Conservation (phyloP, 306 rosid species). For the Pterocarpus macrocarpus region DNA sequence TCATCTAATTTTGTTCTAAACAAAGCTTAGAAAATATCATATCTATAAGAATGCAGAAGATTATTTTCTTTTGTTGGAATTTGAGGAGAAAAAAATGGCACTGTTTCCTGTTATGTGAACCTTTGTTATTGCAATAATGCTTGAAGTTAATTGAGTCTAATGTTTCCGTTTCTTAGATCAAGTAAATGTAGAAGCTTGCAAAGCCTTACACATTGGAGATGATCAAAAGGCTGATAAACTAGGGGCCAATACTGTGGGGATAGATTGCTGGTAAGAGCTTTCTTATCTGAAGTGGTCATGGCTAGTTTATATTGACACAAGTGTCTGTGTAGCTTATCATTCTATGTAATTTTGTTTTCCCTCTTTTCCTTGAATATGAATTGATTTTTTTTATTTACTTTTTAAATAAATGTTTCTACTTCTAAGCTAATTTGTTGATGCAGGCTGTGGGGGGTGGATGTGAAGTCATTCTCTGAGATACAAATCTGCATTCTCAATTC, state of each 20-base stretch:
- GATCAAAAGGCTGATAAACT: constrained; percentile 80
- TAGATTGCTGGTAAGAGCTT: constrained; percentile 83
- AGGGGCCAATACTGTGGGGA: constrained; percentile 83
- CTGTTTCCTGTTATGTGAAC: background rate
- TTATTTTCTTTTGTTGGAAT: background rate
- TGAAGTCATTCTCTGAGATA: constrained; percentile 77
- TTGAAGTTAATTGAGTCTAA: background rate
- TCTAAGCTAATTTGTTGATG: constrained; percentile 38
- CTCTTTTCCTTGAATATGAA: constrained; percentile 7
- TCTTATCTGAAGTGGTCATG: constrained; percentile 32
- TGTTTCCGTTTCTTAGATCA: constrained; percentile 61
- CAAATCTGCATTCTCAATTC: constrained; percentile 61
- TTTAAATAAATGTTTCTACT: background rate
- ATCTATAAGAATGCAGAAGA: constrained; percentile 19
- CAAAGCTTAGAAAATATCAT: constrained; percentile 7
- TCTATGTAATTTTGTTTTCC: background rate
- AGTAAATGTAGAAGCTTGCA: constrained; percentile 68
- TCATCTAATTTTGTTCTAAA: constrained; percentile 23
- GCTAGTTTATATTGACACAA: constrained; percentile 7
- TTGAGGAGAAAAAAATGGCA: constrained; percentile 14
- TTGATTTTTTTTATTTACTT: background rate
- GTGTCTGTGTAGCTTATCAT: constrained; percentile 14
- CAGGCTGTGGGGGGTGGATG: constrained; percentile 95
- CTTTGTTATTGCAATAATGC: constrained; percentile 17
- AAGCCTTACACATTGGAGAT: constrained; percentile 88